Conservation (phyloP, 75 land plant species). For the Cupressus sempervirens region DNA sequence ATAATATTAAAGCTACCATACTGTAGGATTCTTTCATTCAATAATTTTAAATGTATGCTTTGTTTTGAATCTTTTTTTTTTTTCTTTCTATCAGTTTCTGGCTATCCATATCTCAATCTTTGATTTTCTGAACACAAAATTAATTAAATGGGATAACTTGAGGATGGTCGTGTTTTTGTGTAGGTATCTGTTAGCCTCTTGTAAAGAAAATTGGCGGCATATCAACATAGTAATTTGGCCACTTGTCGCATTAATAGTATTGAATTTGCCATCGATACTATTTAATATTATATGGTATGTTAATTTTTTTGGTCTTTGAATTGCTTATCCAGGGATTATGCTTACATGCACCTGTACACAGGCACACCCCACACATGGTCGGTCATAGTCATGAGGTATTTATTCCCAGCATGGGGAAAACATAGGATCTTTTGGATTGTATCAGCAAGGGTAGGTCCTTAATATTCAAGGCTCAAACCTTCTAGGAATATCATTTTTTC, state of each 20-base stretch:
- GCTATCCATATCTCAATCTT: background rate
- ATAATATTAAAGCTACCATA: background rate
- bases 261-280: constrained; percentile 11
- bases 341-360: background rate
- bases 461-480: background rate
- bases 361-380: background rate
- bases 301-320: background rate
- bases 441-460: background rate
- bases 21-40: background rate
- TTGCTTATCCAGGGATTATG: background rate
- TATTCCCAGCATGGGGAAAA: background rate
- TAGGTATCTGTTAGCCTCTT: background rate
- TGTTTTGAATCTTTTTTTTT: background rate
- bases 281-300: constrained; percentile 11
- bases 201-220: constrained; percentile 4
- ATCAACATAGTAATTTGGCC: background rate
- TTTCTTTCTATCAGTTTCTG: background rate
- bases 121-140: background rate
- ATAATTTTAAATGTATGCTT: background rate
- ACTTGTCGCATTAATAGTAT: constrained; percentile 1
- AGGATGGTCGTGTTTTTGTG: background rate
- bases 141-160: background rate
- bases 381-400: background rate
- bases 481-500: background rate
- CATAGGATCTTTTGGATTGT: background rate